Evolutionary conservation across 306 rosid genomes (phyloP), one percentile per base, ranked within the genome.

Genomic region (Vachellia pachyceras): DNA sequence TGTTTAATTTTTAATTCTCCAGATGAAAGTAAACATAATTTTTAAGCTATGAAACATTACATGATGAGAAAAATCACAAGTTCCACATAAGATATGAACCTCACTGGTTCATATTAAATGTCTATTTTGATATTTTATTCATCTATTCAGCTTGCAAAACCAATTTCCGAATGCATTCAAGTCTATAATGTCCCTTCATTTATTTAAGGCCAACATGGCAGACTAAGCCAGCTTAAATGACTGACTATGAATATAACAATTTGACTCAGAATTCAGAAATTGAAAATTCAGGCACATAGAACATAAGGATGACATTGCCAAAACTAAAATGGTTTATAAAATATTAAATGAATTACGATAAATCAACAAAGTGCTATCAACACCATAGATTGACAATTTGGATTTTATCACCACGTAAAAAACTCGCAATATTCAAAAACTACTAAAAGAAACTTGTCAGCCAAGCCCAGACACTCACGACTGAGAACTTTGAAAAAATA

Each of bases 271-370:
- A 78, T 58, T 44, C 69, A 49, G 17, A 15, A 44, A 25, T 42
- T 17, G 55, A 63, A 70, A 50, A 63, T 17, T 17, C 73, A 77
- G 71, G 54, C 64, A 73, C 37, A 72, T 37, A 68, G 70, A 50
- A 22, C 74, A 83, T 47, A 76, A 60, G 60, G 35, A 45, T 22
- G 18, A 68, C 49, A 17, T 23, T 72, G 45, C 35, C 63, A 77
- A 60, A 60, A 72, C 65, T 72, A 67, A 76, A 80, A 73, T 47
- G 42, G 77, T 47, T 20, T 66, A 73, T 77, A 76, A 82, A 76
- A 55, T 76, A 45, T 81, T 55, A 18, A 35, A 65, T 65, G 36
- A 66, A 65, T 80, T 33, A 76, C 18, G 60, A 25, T 74, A 14
- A 60, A 73, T 61, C 20, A 36, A 60, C 67, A 60, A 22, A 55